Base-by-base conservation (phyloP, 768 basidiomycete genomes). In the Multifurca ochricompacta region DNA sequence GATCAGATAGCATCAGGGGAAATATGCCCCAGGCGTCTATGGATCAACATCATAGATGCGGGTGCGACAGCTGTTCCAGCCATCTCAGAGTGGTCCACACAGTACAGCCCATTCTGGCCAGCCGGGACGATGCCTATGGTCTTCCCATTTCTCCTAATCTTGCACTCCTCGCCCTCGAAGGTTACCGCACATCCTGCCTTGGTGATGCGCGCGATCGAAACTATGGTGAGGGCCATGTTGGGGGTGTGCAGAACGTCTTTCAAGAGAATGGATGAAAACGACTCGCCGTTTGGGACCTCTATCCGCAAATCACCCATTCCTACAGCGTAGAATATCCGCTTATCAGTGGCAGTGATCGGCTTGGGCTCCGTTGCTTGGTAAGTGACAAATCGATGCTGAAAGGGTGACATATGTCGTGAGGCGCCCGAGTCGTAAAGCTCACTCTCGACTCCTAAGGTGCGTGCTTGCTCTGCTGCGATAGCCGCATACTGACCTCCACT, bases 21-120 rank as follows among this genome's bases (percentile, higher is more conserved):
- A 16, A 74, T 65, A 48, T 75, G 74, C 0, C 69, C 72, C 32
- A 74, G 58, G 2, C 61, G 49, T 1, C 63, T 54, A 45, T 76
- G 73, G 7, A 71, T 50, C 35, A 4, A n/a, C 27, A 6, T 13
- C 1, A 32, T 9, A 8, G 25, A n/a, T 28, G 30, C 14, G 73
- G 6, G 31, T 11, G 31, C 31, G 11, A n/a, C n/a, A n/a, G n/a
- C n/a, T 32, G 31, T 32, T 32, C 31, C 31, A 32, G 31, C 31
- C 31, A 32, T 11, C 31, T 32, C 6, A 32, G 31, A 11, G 14
- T 43, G 42, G 5, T 43, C 13, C 5, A 43, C 42, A 5, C 28
- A 27, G 19, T 16, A 44, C 1, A 44, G 8, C 6, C 42, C 42
- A 18, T 21, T 45, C 6, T 28, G 4, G 10, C 30, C 32, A 6